Evolutionary conservation across 768 basidiomycete genomes (phyloP).

Genomic region (Gymnopilus junonius): DNA sequence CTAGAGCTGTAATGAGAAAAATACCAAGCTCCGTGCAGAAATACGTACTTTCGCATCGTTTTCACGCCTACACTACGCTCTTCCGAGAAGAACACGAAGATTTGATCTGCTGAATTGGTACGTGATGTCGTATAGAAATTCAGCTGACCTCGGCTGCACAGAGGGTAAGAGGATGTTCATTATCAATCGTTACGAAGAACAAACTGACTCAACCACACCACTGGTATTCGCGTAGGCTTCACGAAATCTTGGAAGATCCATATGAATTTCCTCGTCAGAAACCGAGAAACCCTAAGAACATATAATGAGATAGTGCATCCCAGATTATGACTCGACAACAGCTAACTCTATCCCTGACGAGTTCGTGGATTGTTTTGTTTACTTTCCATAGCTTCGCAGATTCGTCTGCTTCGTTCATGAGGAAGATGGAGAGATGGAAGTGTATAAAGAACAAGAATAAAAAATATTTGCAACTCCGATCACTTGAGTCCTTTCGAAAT

Average conservation of each 20-base stretch:
- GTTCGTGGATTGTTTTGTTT: slow-evolving; percentile 94
- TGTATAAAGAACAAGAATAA: slow-evolving; percentile 14
- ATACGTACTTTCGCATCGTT: slow-evolving; percentile 92
- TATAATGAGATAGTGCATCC: slow-evolving; percentile 27
- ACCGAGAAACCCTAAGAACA: slow-evolving; percentile 84
- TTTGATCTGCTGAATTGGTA: slow-evolving; percentile 71
- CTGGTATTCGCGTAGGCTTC: slow-evolving; percentile 69
- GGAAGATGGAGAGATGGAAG: slow-evolving; percentile 22
- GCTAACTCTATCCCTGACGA: slow-evolving; percentile 91
- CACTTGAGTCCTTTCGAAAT: slow-evolving; percentile 29
- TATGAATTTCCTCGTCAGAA: slow-evolving; percentile 90
- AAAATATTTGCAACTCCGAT: slow-evolving; percentile 63
- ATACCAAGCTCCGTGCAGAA: not conserved
- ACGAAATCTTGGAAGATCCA: slow-evolving; percentile 84
- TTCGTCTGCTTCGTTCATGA: slow-evolving; percentile 78
- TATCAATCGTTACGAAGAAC: not conserved
- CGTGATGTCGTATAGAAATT: slow-evolving; percentile 88
- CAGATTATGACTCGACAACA: slow-evolving; percentile 13
- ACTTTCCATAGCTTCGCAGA: slow-evolving; percentile 94
- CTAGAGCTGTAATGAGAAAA: slow-evolving; percentile 44
- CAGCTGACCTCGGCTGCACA: slow-evolving; percentile 77
- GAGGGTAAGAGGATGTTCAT: not conserved
- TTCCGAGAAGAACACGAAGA: slow-evolving; percentile 96
- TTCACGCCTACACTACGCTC: slow-evolving; percentile 96
- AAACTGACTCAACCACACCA: slow-evolving; percentile 84